phyloP scores from a whole-genome alignment of 1,284 basidiomycete species.

The Chiua sp. region DNA sequence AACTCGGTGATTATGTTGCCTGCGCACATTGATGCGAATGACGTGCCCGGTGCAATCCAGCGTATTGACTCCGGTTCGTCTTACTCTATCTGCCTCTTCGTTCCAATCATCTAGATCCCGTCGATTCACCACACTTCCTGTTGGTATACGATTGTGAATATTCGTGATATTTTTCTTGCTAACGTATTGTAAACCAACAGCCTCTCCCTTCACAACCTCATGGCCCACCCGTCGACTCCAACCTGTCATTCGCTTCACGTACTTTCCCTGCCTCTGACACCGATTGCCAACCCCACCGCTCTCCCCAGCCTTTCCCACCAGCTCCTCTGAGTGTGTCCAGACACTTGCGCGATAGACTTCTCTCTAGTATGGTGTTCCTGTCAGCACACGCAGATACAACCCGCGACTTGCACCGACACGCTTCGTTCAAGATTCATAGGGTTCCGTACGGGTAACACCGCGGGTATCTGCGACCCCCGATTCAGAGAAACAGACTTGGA shows the following conservation, averaged over 20 bases:
- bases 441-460: too few species aligned
- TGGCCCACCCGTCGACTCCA: conserved; percentile 1
- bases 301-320: conserved; percentile 20
- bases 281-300: conserved; percentile 6
- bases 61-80: too few species aligned
- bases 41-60: too few species aligned
- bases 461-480: conserved; percentile 10
- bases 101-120: conserved; percentile 15
- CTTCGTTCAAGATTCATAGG: too few species aligned
- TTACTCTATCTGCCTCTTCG: too few species aligned
- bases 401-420: too few species aligned
- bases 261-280: conserved; percentile 6
- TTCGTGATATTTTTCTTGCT: conserved; percentile 22
- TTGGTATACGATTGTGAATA: conserved; percentile 18
- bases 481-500: too few species aligned
- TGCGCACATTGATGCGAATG: conserved; percentile 5
- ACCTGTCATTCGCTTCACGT: conserved; percentile 10
- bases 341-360: conserved; percentile 16
- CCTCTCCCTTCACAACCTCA: not conserved
- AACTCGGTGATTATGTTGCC: conserved; percentile 28
- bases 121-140: conserved; percentile 10
- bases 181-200: conserved; percentile 29
- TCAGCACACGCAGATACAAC: not conserved
- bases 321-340: conserved; percentile 19
- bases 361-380: conserved; percentile 2